Percentiles rank a stretch among this genome's conserved stretches.
Evolutionary conservation across 768 basidiomycete species (phyloP).

Genomic region (Tricholoma saponaceum): DNA sequence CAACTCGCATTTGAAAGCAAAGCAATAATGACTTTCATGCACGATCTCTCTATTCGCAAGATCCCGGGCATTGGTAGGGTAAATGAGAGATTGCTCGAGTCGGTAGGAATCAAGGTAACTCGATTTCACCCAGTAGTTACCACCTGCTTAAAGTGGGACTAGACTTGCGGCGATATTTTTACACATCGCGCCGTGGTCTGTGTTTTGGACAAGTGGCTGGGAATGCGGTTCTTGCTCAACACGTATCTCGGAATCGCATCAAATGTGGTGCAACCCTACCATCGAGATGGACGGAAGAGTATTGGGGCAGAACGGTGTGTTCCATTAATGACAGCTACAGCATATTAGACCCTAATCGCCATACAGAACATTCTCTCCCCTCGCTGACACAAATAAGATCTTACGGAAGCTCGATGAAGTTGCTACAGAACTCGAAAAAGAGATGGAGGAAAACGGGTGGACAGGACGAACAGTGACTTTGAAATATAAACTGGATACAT

Average conservation of each 20-base stretch:
- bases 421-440: slow-evolving; percentile 74
- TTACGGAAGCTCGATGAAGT: slow-evolving; percentile 77
- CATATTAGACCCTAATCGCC: neutral
- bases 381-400: slow-evolving; percentile 62
- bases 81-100: slow-evolving; percentile 81
- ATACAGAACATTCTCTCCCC: slow-evolving; percentile 69
- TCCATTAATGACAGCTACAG: neutral
- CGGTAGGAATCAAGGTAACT: slow-evolving; percentile 75
- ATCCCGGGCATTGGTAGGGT: slow-evolving; percentile 91
- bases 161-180: slow-evolving; percentile 92
- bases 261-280: slow-evolving; percentile 72
- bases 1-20: slow-evolving; percentile 62
- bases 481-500: slow-evolving; percentile 91
- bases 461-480: slow-evolving; percentile 85
- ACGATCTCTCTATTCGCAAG: slow-evolving; percentile 77
- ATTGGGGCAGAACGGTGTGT: slow-evolving; percentile 84
- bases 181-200: slow-evolving; percentile 66
- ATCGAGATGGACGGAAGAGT: slow-evolving; percentile 83
- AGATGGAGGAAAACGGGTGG: slow-evolving; percentile 79
- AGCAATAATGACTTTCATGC: slow-evolving; percentile 73
- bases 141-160: neutral
- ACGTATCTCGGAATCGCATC: slow-evolving; percentile 86
- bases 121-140: neutral
- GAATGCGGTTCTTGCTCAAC: slow-evolving; percentile 67
- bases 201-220: slow-evolving; percentile 87